These are phyloP conservation scores for Aureobasidium sp. DNA, from an alignment of 2,329 filamentous ascomycete species.

Conservation along the genomic window DNA sequence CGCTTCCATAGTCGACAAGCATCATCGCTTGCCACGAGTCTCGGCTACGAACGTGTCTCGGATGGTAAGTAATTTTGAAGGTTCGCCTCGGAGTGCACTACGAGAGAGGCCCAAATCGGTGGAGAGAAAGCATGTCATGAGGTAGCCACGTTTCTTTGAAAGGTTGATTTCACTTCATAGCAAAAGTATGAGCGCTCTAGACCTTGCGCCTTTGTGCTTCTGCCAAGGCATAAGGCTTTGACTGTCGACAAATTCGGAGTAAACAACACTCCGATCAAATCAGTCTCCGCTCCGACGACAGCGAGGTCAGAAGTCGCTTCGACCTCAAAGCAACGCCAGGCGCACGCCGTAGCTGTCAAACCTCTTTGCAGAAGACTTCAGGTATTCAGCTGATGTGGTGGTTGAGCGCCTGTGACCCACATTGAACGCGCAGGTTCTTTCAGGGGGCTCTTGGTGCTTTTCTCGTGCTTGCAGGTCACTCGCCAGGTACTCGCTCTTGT, in stretches of 20 bases:
- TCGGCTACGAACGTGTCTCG: not conserved
- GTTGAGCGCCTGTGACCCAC: constrained; percentile 5
- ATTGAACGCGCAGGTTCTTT: not conserved
- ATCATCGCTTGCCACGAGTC: not conserved
- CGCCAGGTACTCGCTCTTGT: not conserved
- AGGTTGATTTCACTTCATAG: not conserved
- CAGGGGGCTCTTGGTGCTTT: not conserved
- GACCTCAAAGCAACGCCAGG: not conserved
- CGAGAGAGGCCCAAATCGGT: not conserved
- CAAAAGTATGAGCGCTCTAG: not conserved
- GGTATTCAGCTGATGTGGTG: not conserved
- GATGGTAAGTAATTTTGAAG: not conserved
- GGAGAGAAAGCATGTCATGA: not conserved
- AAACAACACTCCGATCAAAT: not conserved
- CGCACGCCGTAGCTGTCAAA: not conserved
- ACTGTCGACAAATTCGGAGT: not conserved
- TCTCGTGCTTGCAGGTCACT: not conserved
- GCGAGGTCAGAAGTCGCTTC: not conserved
- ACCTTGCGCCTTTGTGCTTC: not conserved
- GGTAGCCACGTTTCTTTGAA: not conserved
- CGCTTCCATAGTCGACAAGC: not conserved
- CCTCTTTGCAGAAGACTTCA: not conserved
- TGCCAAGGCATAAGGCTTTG: not conserved
- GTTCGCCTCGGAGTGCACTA: not conserved
- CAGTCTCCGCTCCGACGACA: not conserved